phyloP scores from a whole-genome alignment of 768 basidiomycete species.

The Crucibulum laeve region DNA sequence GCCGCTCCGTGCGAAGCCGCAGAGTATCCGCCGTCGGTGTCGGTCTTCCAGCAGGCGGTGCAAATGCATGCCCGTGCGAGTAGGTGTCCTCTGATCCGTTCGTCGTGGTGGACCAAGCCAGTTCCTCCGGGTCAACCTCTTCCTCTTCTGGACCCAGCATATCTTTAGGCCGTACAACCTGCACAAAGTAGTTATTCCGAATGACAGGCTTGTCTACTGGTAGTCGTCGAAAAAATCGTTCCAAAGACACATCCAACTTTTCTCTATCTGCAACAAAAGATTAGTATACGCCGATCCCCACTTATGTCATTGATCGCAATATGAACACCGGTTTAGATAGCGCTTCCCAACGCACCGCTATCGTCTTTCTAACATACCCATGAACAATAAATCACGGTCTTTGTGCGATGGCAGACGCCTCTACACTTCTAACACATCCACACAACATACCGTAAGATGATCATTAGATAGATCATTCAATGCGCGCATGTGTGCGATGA shows the following conservation, averaged over 20 bases:
- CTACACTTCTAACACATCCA: too few species aligned
- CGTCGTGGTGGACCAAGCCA: slow-evolving; percentile 57
- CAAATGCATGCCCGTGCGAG: slow-evolving; percentile 15
- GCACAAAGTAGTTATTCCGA: slow-evolving; percentile 63
- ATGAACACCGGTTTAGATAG: too few species aligned
- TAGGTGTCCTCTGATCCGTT: slow-evolving; percentile 51
- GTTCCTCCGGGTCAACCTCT: slow-evolving; percentile 56
- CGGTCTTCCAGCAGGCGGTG: slow-evolving; percentile 8
- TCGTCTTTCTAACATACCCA: too few species aligned
- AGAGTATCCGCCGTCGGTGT: slow-evolving; percentile 37
- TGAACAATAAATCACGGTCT: too few species aligned
- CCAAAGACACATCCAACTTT: slow-evolving; percentile 60
- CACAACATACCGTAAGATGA: too few species aligned
- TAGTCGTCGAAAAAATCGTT: slow-evolving; percentile 67
- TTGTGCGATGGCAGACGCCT: too few species aligned
- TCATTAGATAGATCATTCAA: too few species aligned
- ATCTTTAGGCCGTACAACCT: slow-evolving; percentile 18
- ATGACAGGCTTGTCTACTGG: slow-evolving; percentile 63
- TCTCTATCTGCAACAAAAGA: slow-evolving; percentile 41
- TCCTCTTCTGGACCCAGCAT: slow-evolving; percentile 12
- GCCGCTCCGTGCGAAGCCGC: slow-evolving; percentile 59
- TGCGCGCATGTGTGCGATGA: too few species aligned
- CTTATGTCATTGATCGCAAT: too few species aligned
- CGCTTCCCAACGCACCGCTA: too few species aligned
- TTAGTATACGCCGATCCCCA: too few species aligned